Base-by-base conservation (phyloP, 257 asterid genomes). In the Jacaranda mimosifolia region DNA sequence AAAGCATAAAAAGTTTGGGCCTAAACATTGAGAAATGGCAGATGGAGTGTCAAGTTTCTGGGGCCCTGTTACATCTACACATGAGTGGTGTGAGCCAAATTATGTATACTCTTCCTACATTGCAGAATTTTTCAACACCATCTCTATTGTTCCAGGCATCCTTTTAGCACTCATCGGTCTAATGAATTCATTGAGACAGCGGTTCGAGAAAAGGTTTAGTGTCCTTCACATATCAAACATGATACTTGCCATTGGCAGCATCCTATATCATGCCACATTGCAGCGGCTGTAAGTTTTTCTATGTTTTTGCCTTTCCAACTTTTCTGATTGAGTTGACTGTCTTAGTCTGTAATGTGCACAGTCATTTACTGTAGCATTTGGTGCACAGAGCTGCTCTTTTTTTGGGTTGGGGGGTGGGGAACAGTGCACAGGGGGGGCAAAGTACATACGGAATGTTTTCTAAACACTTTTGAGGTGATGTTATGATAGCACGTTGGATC, bases 21-120 rank as follows among this genome's bases (percentile, higher is more conserved):
- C 65, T 63, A 67, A 19, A 39, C 64, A 79, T 74, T 80, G 79
- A 74, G 86, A 80, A 72, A 94, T 94, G 99, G 92, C 89, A 35
- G 91, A 75, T 66, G 92, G 87, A 40, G 59, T 83, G 46, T 88
- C 97, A 76, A 91, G 92, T 82, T 94, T 94, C 70, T 94, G 98
- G 98, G 99, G 99, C 19, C 98, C 99, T 46, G 98, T 94, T 64
- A 94, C 99, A 51, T 91, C 99, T 59, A 84, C 94, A 5, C 95
- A 89, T 52, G 99, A 94, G 85, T 94, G 99, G 99, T 94, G 99
- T 83, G 99, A 94, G 89, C 87, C 87, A 69, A 94, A 94, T 81
- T 94, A 94, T 86, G 90, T 84, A 68, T 83, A 90, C 94, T 90
- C 99, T 9, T 88, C 98, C 80, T 94, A 91, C 69, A 80, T 94